Base-by-base conservation (phyloP, 2,329 filamentous ascomycete species). In the Didymella arachidicola region DNA sequence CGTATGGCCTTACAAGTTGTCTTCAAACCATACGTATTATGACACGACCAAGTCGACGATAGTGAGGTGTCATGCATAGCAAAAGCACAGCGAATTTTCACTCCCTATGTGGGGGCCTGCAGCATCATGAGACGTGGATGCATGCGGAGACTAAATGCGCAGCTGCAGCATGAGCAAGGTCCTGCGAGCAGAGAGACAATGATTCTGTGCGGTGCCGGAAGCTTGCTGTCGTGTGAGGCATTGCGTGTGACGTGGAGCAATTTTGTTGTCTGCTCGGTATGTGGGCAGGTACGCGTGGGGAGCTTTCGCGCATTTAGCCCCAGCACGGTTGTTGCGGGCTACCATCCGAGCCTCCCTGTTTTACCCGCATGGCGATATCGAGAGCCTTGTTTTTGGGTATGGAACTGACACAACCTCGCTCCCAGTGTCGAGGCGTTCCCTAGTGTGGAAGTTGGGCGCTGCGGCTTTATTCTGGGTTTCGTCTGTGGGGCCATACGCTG, bases 361-460 rank as follows among this genome's bases (percentile, higher is more conserved):
- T 59, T 45, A 54, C 56, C 56, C 56, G 56, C 50, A 43, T 19
- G 16, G 18, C 38, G 48, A 52, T 42, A 48, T 43, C 29, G n/a
- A 29, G 48, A 47, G 48, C 55, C 43, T 43, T 50, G 45, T 32
- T 48, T 50, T n/a, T 32, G 38, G 41, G 30, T 22, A 16, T 34
- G 18, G n/a, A 52, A 48, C 18, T 53, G 55, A 39, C 43, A 53
- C 55, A 43, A 36, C 25, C 29, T 46, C 27, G 42, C 18, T 38
- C 43, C 19, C 30, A 30, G 27, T 50, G 50, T 54, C 41, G 38
- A 43, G 45, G 50, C 56, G 41, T 51, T 41, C 4, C 50, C 41
- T 41, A 59, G 46, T 46, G 39, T 42, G 56, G 50, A 46, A 54
- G 45, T 54, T 59, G 50, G 50, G 56, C 56, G 51, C 45, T 43